Evolutionary conservation across 495 filamentous ascomycete genomes (phyloP).

Genomic region (Penicillium crystallinum): DNA sequence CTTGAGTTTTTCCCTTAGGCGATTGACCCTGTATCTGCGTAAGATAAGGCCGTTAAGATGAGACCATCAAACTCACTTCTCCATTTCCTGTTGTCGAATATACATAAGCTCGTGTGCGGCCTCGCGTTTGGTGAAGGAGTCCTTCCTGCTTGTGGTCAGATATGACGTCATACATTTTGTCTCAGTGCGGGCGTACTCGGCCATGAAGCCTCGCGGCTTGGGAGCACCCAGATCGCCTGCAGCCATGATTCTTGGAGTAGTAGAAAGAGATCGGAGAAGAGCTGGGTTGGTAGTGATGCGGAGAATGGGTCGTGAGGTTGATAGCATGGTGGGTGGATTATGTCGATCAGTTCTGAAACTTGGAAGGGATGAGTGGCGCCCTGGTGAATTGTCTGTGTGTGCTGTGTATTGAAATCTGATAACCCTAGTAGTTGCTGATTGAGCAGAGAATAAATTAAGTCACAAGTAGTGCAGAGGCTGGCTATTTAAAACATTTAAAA

Average conservation of each 20-base stretch:
- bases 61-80: slow-evolving; percentile 49
- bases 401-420: not conserved
- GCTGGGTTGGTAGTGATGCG: slow-evolving; percentile 30
- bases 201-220: slow-evolving; percentile 40
- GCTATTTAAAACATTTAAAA: not conserved
- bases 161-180: slow-evolving; percentile 24
- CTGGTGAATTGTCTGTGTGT: too few species aligned
- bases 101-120: slow-evolving; percentile 72
- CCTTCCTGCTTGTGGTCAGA: slow-evolving; percentile 43
- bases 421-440: too few species aligned
- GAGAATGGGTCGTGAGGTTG: slow-evolving; percentile 48
- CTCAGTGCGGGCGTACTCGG: slow-evolving; percentile 28
- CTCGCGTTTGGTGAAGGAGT: slow-evolving; percentile 82
- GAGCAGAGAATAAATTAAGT: not conserved
- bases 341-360: slow-evolving; percentile 9
- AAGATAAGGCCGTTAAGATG: not conserved
- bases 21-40: slow-evolving; percentile 37
- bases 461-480: not conserved
- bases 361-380: not conserved
- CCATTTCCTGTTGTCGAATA: slow-evolving; percentile 69
- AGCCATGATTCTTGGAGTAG: slow-evolving; percentile 49
- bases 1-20: slow-evolving; percentile 64
- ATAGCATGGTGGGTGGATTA: slow-evolving; percentile 18
- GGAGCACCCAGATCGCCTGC: slow-evolving; percentile 60
- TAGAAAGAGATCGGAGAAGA: slow-evolving; percentile 51